Evolutionary conservation across 176 grass and related monocot species (phyloP), one percentile per base, ranked within the genome.

Genomic region (Carex cristatella): DNA sequence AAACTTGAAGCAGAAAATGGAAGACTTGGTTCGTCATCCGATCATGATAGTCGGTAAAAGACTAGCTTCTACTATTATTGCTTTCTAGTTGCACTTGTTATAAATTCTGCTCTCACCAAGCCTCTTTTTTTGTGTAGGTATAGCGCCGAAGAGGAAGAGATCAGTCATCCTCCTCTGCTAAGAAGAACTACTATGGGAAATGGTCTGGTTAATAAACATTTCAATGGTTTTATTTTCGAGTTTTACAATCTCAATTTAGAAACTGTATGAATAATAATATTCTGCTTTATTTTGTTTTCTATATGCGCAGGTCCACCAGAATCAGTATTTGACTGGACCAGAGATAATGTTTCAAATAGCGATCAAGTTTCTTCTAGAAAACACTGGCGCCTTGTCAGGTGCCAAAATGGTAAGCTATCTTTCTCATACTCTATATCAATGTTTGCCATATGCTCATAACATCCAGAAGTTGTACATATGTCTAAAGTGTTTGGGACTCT

Each of bases 181-280:
- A 90, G 93, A 69, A 92, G 95, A 93, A 98, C 91, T 56, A 98
- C 95, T 49, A 95, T 98, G 48, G 93, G 95, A 92, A 98, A 98
- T 88, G 95, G 95, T 98, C 68, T 74, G 84, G 60, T 62, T 81
- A 64, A 65, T 57, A 11, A 53, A 88, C 32, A 55, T 27, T 88
- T 87, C 42, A 65, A 30, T 89, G 62, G 81, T 65, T 72, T 56
- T 4, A 67, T 53, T 48, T 54, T 68, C 51, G 16, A 65, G 19
- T 19, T 56, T 9, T 82, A 81, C 61, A 65, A 54, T 86, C 79
- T 86, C 72, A 58, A 4, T 53, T 53, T 46, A 15, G 76, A 80
- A 81, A 78, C 5, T 40, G 58, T 65, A 75, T 65, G 72, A 58
- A 56, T 86, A 16, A 31, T 85, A 5, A 71, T 88, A 88, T 65